phyloP scores from a whole-genome alignment of 2,329 filamentous ascomycete species.

The Stemphylium beticola region DNA sequence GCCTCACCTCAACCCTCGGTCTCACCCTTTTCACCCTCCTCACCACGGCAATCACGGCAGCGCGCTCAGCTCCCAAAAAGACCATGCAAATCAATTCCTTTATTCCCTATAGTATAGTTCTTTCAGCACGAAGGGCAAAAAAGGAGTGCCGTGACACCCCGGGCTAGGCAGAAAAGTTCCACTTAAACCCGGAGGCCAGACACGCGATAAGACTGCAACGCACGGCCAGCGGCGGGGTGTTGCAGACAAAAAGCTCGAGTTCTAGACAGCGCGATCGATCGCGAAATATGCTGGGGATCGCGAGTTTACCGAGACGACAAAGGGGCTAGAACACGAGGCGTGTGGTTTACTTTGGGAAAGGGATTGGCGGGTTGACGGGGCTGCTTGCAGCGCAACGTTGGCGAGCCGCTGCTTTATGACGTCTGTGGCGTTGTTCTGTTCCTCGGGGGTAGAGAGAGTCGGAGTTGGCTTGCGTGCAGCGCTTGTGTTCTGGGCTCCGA shows the following conservation, averaged over 20 bases:
- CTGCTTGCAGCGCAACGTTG: constrained; percentile 5
- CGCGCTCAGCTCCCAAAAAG: background rate
- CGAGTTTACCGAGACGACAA: background rate
- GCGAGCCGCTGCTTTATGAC: constrained; percentile 7
- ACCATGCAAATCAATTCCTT: constrained; percentile 4
- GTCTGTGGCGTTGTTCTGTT: background rate
- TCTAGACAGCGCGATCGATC: background rate
- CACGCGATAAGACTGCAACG: background rate
- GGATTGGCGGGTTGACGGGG: background rate
- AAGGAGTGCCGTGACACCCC: background rate
- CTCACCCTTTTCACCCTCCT: background rate
- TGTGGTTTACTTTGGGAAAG: background rate
- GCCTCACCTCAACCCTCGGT: background rate
- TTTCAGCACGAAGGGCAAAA: background rate
- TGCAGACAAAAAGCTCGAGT: background rate
- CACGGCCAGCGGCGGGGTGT: background rate
- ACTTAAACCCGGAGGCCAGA: background rate
- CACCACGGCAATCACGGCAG: constrained; percentile 2
- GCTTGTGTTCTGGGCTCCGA: no score
- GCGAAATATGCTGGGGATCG: background rate
- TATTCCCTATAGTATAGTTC: background rate
- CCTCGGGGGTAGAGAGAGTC: background rate
- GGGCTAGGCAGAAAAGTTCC: background rate
- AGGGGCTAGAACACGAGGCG: background rate
- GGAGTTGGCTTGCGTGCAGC: background rate